Base-by-base conservation (phyloP, 257 asterid species). In the Anisodus acutangulus region DNA sequence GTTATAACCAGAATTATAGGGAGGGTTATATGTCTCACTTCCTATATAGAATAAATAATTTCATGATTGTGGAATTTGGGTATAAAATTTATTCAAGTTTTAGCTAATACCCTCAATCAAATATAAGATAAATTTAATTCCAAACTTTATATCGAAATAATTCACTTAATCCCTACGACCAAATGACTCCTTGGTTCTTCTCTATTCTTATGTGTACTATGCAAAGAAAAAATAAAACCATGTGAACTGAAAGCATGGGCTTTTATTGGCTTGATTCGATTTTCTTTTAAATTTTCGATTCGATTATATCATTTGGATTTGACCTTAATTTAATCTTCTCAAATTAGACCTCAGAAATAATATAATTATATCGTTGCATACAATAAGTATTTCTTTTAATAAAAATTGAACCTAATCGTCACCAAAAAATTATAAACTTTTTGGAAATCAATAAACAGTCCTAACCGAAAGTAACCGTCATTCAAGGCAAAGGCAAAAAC, bases 381-480 rank as follows among this genome's bases (percentile, higher is more conserved):
- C 0, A 4, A 66, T 66, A 66, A 64, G 43, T 31, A 1, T 17
- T 13, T 11, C 31, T 26, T 64, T 66, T 3, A 54, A 58, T 16
- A 16, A 16, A 58, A 17, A n/a, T n/a, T 11, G 3, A 68, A 39
- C 78, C 8, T 68, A 68, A 68, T 67, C 49, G 22, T 67, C 74
- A 67, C 74, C 74, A 8, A 31, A 67, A 26, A 26, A 64, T 4
- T 35, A 37, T 35, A 13, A 67, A 0, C 2, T 13, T 67, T 67
- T 35, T 49, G 19, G 62, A 51, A 19, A 51, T 49, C 12, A 45
- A 51, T 11, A 62, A 76, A 51, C 5, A 76, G 81, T 76, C 81
- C 81, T 76, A 76, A 91, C 89, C 86, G 91, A 86, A 88, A 91
- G 87, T 86, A 90, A 89, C 89, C 71, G 85, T 79, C 85, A 76